Base-by-base conservation (phyloP, 2,329 filamentous ascomycete genomes). In the Epichloe gansuensis region DNA sequence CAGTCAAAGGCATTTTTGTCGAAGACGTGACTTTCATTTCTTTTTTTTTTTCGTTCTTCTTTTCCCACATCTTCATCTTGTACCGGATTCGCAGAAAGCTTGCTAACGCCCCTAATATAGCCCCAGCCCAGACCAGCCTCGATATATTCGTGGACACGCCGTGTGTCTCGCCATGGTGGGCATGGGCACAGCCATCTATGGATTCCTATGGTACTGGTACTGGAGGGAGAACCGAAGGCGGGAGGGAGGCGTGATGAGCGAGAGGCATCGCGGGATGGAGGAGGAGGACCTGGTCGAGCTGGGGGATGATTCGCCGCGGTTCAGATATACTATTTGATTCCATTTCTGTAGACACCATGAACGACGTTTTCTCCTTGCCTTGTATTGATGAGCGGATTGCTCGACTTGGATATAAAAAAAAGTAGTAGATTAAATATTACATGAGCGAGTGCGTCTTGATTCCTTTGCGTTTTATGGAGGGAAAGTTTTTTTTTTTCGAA, bases 101-200 rank as follows among this genome's bases (percentile, higher is more conserved):
- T 8, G 31, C 42, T 45, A 12, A 45, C 27, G 27, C n/a, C n/a
- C 27, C 9, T 31, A 11, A 31, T 27, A 8, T 43, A 76, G 74
- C 56, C 68, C 72, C 4, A 68, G 62, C 12, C 52, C 54, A 0
- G 77, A 81, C 47, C 71, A 64, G 1, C 80, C 80, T 2, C 72
- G 77, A n/a, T 85, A 79, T 60, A 68, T 79, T 39, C 71, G 72
- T 36, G 82, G 82, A 5, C 81, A 85, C 59, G 80, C 78, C 1
- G 71, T 82, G 9, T 81, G 78, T 3, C 66, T 84, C 45, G 70
- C 72, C 27, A 69, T 84, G 65, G 78, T 82, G 0, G 77, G 68
- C 2, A 68, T 82, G 58, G 72, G 77, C 1, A 73, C 71, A 0
- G 47, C 73, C 31, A 65, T 81, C 4, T 83, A 78, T 58, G 72